phyloP scores from a whole-genome alignment of 176 grass and related monocot species.

The Dactylis glomerata region DNA sequence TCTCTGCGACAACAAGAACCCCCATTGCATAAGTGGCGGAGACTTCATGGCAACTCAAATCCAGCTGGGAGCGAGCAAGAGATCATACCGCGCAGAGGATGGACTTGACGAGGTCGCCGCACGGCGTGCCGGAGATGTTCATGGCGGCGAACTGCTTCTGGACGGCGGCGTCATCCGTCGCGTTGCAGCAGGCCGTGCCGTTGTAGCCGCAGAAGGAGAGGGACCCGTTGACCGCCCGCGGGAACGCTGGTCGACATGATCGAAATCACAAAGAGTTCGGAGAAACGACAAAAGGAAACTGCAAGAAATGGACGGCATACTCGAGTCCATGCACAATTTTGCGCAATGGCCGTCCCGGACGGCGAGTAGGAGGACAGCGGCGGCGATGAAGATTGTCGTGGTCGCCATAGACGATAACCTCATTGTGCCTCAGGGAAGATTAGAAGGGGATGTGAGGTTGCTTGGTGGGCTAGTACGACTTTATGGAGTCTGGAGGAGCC shows the following conservation, averaged over 20 bases:
- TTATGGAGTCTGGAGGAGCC: constrained; percentile 9
- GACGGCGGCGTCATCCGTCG: constrained; percentile 55
- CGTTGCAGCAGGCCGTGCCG: constrained; percentile 82
- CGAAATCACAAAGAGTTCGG: neutral
- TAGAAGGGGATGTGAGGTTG: neutral
- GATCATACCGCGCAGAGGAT: constrained; percentile 65
- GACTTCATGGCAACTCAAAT: neutral
- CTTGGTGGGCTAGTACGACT: neutral
- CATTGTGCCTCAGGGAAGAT: constrained; percentile 24
- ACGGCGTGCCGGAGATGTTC: constrained; percentile 67
- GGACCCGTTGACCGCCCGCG: constrained; percentile 48
- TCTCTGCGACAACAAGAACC: constrained; percentile 40
- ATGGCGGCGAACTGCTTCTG: constrained; percentile 55
- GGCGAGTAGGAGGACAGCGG: constrained; percentile 34
- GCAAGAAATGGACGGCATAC: constrained; percentile 17
- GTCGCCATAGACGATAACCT: constrained; percentile 6
- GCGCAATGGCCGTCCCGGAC: constrained; percentile 35
- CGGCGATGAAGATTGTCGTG: neutral
- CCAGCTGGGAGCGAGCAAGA: neutral
- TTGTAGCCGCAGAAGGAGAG: constrained; percentile 77
- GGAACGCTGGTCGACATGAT: constrained; percentile 46
- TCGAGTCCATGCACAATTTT: constrained; percentile 59
- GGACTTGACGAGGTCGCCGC: constrained; percentile 60
- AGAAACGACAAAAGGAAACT: neutral
- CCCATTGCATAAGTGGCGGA: neutral